Evolutionary conservation across 2,329 filamentous ascomycete species (phyloP), one percentile per base, ranked within the genome.

Genomic region (Aspergillus latus): DNA sequence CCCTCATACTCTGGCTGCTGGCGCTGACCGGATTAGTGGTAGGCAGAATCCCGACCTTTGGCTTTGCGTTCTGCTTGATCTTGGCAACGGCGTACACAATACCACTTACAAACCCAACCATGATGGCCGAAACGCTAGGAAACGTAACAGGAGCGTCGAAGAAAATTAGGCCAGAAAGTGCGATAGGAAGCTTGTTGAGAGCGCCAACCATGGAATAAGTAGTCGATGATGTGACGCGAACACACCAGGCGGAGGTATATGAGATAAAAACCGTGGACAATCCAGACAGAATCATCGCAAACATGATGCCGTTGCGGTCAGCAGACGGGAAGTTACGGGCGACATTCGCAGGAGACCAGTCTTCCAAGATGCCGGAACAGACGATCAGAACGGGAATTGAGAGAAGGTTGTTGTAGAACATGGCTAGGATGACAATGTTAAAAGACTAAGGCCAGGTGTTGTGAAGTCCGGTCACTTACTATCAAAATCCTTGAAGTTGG

Each of bases 341-440:
- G 65, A 99, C 78, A 78, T 99, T 99, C 59, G 82, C 82, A 49
- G 84, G 79, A 5, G 92, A 96, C 94, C 94, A 99, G 78, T 97
- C 90, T 74, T 99, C 94, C 64, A 88, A 79, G 62, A 96, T 67
- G 52, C 97, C 79, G 34, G 93, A 95, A 73, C 87, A 87, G 66
- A 91, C 73, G 56, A 97, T 76, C 51, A 99, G 86, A 68, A 97
- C 88, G 29, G 94, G 94, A 62, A 99, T 96, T 56, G 92, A 96
- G 64, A 99, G 86, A 47, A 97, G 84, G 77, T 99, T 97, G 85
- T 99, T 99, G 83, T 99, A 99, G 80, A 94, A 97, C 94, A 97
- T 99, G 70, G 92, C 93, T 97, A 63, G 47, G 54, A 37, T 42
- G 7, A 76, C 21, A 44, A 13, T 16, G 29, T 59, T 52, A 61